A percentile compares a stretch with the other conserved stretches of the same genome.
phyloP scores from a whole-genome alignment of 2,329 filamentous ascomycete species.

The Curvularia hawaiiensis region DNA sequence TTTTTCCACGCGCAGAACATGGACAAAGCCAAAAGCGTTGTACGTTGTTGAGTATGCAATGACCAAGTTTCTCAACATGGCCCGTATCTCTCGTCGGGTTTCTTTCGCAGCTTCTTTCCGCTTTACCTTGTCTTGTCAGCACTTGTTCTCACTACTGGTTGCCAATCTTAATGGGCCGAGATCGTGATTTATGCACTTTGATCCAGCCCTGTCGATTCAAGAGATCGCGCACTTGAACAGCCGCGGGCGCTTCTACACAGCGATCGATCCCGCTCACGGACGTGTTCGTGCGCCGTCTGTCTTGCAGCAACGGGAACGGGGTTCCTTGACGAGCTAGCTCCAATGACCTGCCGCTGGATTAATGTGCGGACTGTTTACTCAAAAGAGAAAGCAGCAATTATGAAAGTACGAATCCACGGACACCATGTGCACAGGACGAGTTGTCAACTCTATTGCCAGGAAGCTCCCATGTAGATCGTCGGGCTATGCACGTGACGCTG shows the following conservation, averaged over 20 bases:
- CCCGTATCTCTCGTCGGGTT: neutral
- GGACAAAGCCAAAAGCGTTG: neutral
- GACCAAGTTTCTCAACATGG: neutral
- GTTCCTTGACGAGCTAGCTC: neutral
- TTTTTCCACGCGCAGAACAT: neutral
- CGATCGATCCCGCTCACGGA: neutral
- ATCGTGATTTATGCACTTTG: neutral
- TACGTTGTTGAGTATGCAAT: neutral
- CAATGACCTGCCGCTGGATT: neutral
- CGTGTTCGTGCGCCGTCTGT: neutral
- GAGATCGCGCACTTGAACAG: neutral
- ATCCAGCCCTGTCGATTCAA: neutral
- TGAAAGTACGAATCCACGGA: neutral
- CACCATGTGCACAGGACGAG: neutral
- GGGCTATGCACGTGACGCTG: neutral
- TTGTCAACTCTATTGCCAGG: neutral
- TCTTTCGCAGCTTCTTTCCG: neutral
- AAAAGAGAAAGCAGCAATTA: neutral
- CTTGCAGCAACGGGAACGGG: neutral
- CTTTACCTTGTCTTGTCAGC: neutral
- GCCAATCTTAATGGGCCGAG: neutral
- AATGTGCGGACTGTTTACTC: neutral
- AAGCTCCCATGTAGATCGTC: neutral
- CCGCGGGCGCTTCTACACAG: neutral
- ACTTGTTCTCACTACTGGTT: neutral